Evolutionary conservation across 78 protist genomes (phyloP), one percentile per base, ranked within the genome.

Genomic region (Pigoraptor vietnamica): DNA sequence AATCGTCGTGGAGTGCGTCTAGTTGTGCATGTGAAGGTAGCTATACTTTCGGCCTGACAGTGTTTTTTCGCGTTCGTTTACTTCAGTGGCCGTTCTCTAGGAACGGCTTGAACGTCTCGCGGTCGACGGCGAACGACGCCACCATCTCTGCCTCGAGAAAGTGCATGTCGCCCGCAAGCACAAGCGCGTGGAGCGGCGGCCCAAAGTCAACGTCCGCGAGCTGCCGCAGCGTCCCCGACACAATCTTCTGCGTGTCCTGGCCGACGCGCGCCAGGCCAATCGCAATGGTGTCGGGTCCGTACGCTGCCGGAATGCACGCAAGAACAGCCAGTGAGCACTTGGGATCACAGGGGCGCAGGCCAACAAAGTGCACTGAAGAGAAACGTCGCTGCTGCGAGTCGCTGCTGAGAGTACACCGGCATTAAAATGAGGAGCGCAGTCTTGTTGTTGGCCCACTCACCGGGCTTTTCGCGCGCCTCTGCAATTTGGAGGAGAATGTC

Each of bases 261-360:
- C 99, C 99, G 0, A 98, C 97, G 25, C 99, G 97, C 33, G 99
- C 97, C 56, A 97, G 40, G 40, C 99, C 99, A 0, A 97, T 88
- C 67, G 93, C 88, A 2, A 87, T 10, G 10, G 99, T 94, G 40
- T 96, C 92, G 1, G 56, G 81, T n/a, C n/a, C 25, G 32, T 33
- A 81, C 86, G 6, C 86, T 81, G 86, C 35, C 34, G 36, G n/a
- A n/a, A n/a, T n/a, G n/a, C n/a, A n/a, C n/a, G n/a, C n/a, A n/a
- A n/a, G n/a, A n/a, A n/a, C n/a, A n/a, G n/a, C n/a, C n/a, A n/a
- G n/a, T n/a, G n/a, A n/a, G n/a, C n/a, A n/a, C n/a, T n/a, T n/a
- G n/a, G n/a, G n/a, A n/a, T n/a, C n/a, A 19, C 84, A 25, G 10
- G 23, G 84, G 6, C 6, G 1, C 14, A 21, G n/a, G 14, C 35